These are phyloP conservation scores for Grosmannia serpens DNA, from an alignment of 2,329 filamentous ascomycete genomes.

Conservation along the genomic window DNA sequence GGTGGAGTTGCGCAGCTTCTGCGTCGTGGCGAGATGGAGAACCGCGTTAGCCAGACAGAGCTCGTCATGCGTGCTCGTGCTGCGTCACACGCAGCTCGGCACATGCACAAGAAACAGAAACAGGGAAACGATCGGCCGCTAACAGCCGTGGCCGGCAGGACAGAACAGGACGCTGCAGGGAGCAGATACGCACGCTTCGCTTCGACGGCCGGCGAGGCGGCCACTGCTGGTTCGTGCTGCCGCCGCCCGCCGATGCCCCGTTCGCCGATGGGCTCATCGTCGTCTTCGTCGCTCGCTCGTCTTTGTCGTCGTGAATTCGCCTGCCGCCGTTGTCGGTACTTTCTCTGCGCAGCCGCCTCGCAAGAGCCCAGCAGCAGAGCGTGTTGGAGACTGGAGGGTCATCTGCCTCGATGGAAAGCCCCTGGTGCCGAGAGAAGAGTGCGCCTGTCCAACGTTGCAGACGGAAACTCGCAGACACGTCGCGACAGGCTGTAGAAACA, in stretches of 20 bases:
- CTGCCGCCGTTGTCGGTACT: neutral
- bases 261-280: neutral
- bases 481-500: neutral
- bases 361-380: neutral
- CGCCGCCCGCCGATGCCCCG: neutral
- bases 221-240: slow-evolving; percentile 17
- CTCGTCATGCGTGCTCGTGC: neutral
- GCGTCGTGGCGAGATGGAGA: slow-evolving; percentile 1
- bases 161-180: too few species aligned
- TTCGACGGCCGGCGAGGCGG: slow-evolving; percentile 32
- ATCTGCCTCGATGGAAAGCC: neutral
- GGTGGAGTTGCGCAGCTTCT: slow-evolving; percentile 73
- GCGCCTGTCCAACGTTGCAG: neutral
- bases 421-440: neutral
- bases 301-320: neutral
- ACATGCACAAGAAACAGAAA: neutral
- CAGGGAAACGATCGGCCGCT: neutral
- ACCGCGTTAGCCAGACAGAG: neutral
- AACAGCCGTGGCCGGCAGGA: neutral
- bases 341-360: neutral
- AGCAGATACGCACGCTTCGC: slow-evolving; percentile 29
- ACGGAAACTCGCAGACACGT: neutral
- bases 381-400: neutral
- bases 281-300: neutral
- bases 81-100: neutral